Evolutionary conservation across 352 stramenopile genomes (phyloP).

Genomic region (Globisporangium megalacanthum): DNA sequence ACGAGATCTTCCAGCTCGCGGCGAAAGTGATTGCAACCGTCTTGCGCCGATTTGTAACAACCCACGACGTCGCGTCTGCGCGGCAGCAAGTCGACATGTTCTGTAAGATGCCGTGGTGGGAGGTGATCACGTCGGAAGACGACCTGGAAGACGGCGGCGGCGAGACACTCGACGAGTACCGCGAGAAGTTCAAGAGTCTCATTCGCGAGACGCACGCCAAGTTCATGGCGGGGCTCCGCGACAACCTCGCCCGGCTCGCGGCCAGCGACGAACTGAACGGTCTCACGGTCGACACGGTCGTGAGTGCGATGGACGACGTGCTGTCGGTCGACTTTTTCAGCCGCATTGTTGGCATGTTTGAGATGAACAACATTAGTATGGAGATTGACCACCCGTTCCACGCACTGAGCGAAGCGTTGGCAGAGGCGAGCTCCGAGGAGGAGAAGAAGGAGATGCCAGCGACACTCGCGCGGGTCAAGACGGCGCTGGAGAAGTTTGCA

Average conservation of each 20-base stretch:
- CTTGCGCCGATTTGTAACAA: constrained; percentile 50
- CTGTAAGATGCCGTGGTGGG: constrained; percentile 89
- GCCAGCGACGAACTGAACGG: constrained; percentile 50
- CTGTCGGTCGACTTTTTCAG: constrained; percentile 83
- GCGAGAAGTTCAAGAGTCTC: constrained; percentile 53
- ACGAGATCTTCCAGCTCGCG: constrained; percentile 93
- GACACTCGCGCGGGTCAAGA: constrained; percentile 57
- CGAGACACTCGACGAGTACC: constrained; percentile 65
- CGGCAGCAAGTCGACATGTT: constrained; percentile 80
- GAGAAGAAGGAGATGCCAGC: constrained; percentile 61
- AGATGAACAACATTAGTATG: constrained; percentile 97
- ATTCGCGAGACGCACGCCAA: constrained; percentile 51
- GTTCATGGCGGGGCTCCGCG: constrained; percentile 44
- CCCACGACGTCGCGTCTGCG: constrained; percentile 45
- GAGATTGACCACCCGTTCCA: constrained; percentile 85
- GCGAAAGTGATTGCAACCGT: constrained; percentile 82
- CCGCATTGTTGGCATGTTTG: constrained; percentile 92
- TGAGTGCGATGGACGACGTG: constrained; percentile 42
- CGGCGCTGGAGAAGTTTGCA: constrained; percentile 62
- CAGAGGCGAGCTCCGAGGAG: constrained; percentile 37
- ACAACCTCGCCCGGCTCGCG: constrained; percentile 44
- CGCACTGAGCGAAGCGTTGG: constrained; percentile 54
- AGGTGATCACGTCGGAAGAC: constrained; percentile 70
- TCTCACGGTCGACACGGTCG: constrained; percentile 42
- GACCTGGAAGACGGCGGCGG: constrained; percentile 48